phyloP scores from a whole-genome alignment of 2,329 filamentous ascomycete species.

The Sporothrix protearum region DNA sequence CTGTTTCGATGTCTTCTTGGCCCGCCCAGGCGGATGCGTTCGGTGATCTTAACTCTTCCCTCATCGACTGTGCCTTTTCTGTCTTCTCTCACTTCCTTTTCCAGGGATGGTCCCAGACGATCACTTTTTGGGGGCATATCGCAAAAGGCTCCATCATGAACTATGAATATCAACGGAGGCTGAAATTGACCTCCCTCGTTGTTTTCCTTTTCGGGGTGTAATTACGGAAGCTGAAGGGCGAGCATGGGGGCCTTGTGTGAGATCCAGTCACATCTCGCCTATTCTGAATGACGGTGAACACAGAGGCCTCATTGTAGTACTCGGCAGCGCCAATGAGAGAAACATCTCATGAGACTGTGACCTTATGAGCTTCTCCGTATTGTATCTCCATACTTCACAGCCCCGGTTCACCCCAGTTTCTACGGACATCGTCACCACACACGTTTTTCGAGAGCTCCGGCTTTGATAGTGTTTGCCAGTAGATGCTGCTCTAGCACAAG shows the following conservation, averaged over 20 bases:
- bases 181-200: background rate
- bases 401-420: background rate
- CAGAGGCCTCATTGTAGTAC: background rate
- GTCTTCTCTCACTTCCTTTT: background rate
- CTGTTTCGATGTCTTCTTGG: background rate
- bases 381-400: background rate
- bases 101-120: constrained; percentile 4
- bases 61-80: background rate
- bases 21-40: background rate
- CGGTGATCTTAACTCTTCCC: background rate
- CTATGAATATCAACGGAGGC: background rate
- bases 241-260: background rate
- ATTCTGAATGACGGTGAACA: background rate
- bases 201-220: background rate
- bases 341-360: background rate
- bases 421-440: background rate
- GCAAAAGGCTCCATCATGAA: background rate
- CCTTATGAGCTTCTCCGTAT: background rate
- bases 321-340: too few relatives aligned
- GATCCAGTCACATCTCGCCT: background rate
- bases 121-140: background rate
- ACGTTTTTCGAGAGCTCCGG: background rate
- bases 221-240: background rate
- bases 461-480: background rate
- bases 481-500: background rate